These are phyloP conservation scores for Phascolomyces articulosus DNA, from an alignment of 371 early-diverging fungal species.

Conservation along the genomic window DNA sequence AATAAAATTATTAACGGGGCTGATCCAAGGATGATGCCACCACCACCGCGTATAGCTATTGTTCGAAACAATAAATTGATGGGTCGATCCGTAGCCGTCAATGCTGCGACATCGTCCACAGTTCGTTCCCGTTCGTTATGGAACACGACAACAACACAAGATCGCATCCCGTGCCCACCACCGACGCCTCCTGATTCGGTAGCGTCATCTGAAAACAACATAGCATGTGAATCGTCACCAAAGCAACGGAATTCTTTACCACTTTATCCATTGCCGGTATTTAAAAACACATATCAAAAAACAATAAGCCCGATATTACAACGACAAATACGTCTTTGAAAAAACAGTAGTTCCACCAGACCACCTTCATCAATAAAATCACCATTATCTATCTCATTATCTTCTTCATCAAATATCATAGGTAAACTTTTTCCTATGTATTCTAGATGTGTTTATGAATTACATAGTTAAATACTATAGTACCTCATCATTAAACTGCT, in stretches of 20 bases:
- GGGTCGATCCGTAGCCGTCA: neutral
- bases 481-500: no score
- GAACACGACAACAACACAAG: neutral
- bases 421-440: no score
- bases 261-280: slow-evolving; percentile 6
- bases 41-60: neutral
- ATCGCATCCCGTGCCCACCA: neutral
- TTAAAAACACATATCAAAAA: neutral
- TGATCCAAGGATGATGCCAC: neutral
- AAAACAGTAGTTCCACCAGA: no score
- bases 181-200: slow-evolving; percentile 6
- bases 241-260: no score
- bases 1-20: neutral
- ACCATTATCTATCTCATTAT: no score
- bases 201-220: neutral
- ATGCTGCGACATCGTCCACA: slow-evolving; percentile 3
- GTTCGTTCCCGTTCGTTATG: neutral
- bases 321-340: neutral
- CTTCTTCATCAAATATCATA: no score
- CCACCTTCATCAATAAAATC: no score
- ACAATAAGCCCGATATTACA: neutral
- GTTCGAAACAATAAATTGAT: neutral
- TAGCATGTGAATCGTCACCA: neutral
- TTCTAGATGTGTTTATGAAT: no score
- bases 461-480: no score